Evolutionary conservation across 2,329 filamentous ascomycete species (phyloP).

Genomic region (Cyphellophora attinorum): DNA sequence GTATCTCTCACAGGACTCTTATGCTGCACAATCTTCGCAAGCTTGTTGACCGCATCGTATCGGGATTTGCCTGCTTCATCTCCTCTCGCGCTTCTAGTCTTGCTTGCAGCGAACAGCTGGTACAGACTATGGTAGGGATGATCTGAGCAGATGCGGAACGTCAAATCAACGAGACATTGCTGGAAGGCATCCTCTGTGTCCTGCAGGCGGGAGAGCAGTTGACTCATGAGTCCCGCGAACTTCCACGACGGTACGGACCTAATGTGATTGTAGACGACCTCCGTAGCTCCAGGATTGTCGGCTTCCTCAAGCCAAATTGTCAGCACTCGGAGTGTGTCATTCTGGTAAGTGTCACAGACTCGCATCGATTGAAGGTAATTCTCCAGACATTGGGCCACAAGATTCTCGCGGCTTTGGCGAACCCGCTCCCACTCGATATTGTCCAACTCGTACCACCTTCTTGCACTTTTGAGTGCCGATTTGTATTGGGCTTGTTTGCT

Average conservation of each 20-base stretch:
- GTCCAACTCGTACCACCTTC: constrained; percentile 83
- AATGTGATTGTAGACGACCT: constrained; percentile 62
- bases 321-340: constrained; percentile 83
- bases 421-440: constrained; percentile 75
- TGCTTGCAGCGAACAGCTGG: constrained; percentile 79
- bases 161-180: constrained; percentile 58
- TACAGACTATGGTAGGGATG: constrained; percentile 98
- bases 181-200: constrained; percentile 65
- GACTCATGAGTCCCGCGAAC: constrained; percentile 88
- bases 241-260: constrained; percentile 75
- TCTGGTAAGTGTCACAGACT: constrained; percentile 80
- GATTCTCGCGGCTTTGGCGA: constrained; percentile 65
- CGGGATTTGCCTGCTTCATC: constrained; percentile 69
- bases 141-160: constrained; percentile 77
- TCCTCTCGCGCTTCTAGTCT: constrained; percentile 50
- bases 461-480: constrained; percentile 56
- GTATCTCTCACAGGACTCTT: constrained; percentile 44
- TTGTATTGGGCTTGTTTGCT: constrained; percentile 18
- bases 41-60: constrained; percentile 59
- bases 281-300: constrained; percentile 65
- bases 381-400: constrained; percentile 79
- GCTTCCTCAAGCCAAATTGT: constrained; percentile 89
- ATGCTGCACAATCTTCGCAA: constrained; percentile 53
- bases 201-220: constrained; percentile 85
- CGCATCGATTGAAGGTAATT: constrained; percentile 82